These are phyloP conservation scores for Barnettozyma sucrosica DNA, from an alignment of 805 yeast genomes.

Conservation along the genomic window DNA sequence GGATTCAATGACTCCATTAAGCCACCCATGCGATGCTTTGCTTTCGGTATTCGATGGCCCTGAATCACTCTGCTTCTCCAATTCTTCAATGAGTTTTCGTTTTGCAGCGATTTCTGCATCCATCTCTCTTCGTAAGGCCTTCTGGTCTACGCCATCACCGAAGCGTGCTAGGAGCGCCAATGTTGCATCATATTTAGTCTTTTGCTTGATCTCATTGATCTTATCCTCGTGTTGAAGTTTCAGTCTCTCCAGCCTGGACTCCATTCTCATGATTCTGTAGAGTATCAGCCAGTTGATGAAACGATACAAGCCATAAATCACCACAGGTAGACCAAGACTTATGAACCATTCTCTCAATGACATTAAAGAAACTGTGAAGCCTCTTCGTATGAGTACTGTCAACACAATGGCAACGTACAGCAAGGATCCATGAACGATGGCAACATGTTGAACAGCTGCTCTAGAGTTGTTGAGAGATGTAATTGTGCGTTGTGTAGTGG, in stretches of 20 bases:
- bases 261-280: constrained; percentile 8
- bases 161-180: constrained; percentile 67
- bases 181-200: constrained; percentile 72
- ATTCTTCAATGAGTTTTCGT: constrained; percentile 30
- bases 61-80: constrained; percentile 2
- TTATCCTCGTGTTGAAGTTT: constrained; percentile 44
- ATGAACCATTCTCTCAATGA: background rate
- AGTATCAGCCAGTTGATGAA: constrained; percentile 1
- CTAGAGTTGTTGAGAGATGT: constrained; percentile 11
- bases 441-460: constrained; percentile 2
- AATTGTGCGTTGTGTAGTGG: constrained; percentile 25
- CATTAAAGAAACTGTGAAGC: background rate
- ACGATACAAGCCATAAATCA: background rate
- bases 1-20: constrained; percentile 36
- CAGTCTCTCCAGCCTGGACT: constrained; percentile 27
- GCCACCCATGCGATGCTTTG: constrained; percentile 26
- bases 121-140: constrained; percentile 26
- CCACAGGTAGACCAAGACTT: constrained; percentile 4
- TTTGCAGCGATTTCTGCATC: constrained; percentile 38
- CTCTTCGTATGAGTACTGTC: background rate
- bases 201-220: constrained; percentile 60
- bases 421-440: constrained; percentile 11
- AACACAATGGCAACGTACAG: constrained; percentile 6
- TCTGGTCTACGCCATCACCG: constrained; percentile 44
- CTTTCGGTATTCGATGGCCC: background rate